Evolutionary conservation across 2,329 filamentous ascomycete species (phyloP), one percentile per base, ranked within the genome.

Genomic region (Colletotrichum paranaense): DNA sequence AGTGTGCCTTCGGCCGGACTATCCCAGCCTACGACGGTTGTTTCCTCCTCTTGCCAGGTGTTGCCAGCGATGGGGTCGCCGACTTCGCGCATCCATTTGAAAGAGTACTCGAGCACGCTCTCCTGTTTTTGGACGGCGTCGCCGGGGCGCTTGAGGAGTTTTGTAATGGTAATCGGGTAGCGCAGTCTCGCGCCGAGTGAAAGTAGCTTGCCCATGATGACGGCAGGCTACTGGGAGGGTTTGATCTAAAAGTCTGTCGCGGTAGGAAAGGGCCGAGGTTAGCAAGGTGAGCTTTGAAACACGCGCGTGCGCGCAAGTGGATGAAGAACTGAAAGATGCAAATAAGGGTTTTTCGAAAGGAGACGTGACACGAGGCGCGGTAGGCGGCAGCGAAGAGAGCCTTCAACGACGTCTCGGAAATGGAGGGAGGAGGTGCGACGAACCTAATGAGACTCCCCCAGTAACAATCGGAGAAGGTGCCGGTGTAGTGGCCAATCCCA

Each of bases 101-200:
- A 99, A 75, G 92, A 92, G 88, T 98, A 99, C 81, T 94, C 91
- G 81, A 99, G 92, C 68, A 98, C 88, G 68, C 91, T 89, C 79
- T 95, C 93, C 79, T 94, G 87, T 82, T 93, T 93, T 79, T 91
- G 88, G 79, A 99, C 90, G 75, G 89, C 81, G 78, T 98, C 94
- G 82, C 94, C 93, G 24, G 90, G 89, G 76, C 88, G 86, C 83
- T 95, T 95, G 77, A 96, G 89, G 74, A 98, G 88, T 82, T 94
- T 93, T 78, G 92, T 95, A 83, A 99, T 92, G 77, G 93, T 97
- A 84, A 98, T 95, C 78, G 97, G 97, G 84, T 98, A 99, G 83
- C 93, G 93, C 77, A 98, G 90, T 83, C 90, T 87, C 78, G 87
- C 83, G 79, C 90, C 90, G 70, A 92, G 80, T 68, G 83, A 85